Evolutionary conservation across 2,329 filamentous ascomycete species (phyloP).

Genomic region (Laburnicola sp.): DNA sequence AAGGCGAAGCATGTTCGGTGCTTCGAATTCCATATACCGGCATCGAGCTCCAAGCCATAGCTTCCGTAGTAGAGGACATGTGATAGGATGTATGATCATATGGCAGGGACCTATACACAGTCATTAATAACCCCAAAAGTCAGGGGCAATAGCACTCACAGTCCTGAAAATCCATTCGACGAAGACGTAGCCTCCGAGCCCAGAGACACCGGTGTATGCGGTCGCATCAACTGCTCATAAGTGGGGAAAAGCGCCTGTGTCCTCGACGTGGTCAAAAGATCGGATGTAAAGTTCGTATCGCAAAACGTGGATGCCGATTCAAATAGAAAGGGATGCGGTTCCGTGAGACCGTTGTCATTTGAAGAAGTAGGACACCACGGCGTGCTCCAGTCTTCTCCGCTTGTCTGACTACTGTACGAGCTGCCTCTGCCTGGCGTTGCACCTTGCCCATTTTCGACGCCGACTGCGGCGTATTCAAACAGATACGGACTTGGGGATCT

Average conservation of each 20-base stretch:
- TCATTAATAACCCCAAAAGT: background rate
- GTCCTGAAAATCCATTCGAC: background rate
- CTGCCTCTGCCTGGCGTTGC: background rate
- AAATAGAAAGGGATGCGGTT: constrained; percentile 1
- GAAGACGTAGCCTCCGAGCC: constrained; percentile 4
- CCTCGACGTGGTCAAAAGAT: constrained; percentile 1
- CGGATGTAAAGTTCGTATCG: constrained; percentile 1
- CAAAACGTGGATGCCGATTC: background rate
- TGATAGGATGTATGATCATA: background rate
- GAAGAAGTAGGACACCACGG: background rate
- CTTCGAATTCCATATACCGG: background rate
- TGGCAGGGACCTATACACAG: background rate
- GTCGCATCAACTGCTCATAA: background rate
- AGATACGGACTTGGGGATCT: constrained; percentile 4
- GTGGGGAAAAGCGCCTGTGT: background rate
- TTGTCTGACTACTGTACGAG: background rate
- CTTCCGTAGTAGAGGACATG: background rate
- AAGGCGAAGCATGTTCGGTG: background rate
- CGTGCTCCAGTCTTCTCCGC: background rate
- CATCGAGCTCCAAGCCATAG: background rate
- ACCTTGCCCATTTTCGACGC: background rate
- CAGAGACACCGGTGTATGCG: constrained; percentile 1
- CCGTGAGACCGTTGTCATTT: background rate
- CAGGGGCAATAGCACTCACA: background rate
- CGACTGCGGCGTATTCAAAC: background rate